Evolutionary conservation across 176 grass and related monocot species (phyloP).

Genomic region (Ananas comosus): DNA sequence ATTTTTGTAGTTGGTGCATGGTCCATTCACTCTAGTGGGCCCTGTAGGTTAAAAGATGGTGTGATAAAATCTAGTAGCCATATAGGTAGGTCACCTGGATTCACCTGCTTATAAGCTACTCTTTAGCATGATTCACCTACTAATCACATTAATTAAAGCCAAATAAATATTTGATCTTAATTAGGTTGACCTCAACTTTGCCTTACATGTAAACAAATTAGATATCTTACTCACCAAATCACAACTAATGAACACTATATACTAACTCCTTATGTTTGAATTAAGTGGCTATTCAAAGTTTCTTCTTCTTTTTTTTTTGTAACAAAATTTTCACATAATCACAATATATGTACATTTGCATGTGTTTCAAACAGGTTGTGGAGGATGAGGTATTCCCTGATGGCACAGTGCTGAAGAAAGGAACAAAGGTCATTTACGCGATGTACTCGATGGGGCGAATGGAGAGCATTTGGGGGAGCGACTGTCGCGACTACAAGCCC

Average conservation of each 20-base stretch:
- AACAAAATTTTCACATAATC: too few relatives aligned
- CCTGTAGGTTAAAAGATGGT: too few relatives aligned
- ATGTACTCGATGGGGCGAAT: constrained; percentile 90
- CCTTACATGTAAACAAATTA: too few relatives aligned
- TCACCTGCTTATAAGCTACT: neutral
- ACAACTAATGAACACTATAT: too few relatives aligned
- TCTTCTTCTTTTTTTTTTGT: too few relatives aligned
- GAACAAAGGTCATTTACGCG: constrained; percentile 86
- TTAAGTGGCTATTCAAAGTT: too few relatives aligned
- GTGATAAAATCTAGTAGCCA: too few relatives aligned
- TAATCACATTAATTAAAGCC: neutral
- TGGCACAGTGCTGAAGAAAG: constrained; percentile 79
- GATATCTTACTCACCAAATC: too few relatives aligned
- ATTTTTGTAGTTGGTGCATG: neutral
- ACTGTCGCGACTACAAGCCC: constrained; percentile 82
- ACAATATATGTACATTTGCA: too few relatives aligned
- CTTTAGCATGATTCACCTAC: neutral
- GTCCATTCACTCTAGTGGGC: too few relatives aligned
- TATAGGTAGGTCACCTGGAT: neutral
- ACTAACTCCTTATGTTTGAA: too few relatives aligned
- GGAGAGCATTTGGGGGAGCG: constrained; percentile 91
- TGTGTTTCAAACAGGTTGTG: constrained; percentile 37
- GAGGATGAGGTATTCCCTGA: constrained; percentile 94
- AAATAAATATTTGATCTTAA: neutral
- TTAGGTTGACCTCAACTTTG: too few relatives aligned